Percentiles rank a stretch among this genome's conserved stretches.
Evolutionary conservation across 352 stramenopile species (phyloP).

Genomic region (Phytophthora europaea): DNA sequence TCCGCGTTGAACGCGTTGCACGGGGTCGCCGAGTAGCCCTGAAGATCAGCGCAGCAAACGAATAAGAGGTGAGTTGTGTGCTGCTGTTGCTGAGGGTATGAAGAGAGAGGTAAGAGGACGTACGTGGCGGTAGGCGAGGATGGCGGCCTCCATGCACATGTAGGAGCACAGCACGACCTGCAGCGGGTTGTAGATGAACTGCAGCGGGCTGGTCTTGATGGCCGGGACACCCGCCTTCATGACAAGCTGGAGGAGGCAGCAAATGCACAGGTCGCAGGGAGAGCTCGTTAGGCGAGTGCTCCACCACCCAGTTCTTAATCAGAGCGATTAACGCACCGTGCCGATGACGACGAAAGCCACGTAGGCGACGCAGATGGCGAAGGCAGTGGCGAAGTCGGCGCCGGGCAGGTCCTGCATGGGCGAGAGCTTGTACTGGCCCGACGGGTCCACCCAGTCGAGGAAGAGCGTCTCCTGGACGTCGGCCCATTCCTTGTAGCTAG

Average conservation of each 20-base stretch:
- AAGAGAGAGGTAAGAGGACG: conserved; percentile 9
- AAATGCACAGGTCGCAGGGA: neutral
- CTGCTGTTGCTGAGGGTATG: neutral
- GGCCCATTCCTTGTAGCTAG: conserved; percentile 71
- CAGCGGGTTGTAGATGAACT: conserved; percentile 98
- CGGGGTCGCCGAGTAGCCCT: conserved; percentile 91
- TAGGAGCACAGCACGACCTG: conserved; percentile 97
- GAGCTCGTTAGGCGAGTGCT: conserved; percentile 7
- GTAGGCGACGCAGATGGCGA: conserved; percentile 72
- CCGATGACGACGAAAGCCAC: conserved; percentile 75
- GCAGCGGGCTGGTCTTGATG: conserved; percentile 85
- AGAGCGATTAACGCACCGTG: conserved; percentile 42
- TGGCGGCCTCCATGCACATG: conserved; percentile 95
- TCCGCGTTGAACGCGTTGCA: conserved; percentile 93
- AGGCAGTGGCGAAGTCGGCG: conserved; percentile 65
- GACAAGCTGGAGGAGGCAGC: conserved; percentile 35
- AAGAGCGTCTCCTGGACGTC: conserved; percentile 55
- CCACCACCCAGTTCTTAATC: conserved; percentile 24
- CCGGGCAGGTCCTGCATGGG: conserved; percentile 52
- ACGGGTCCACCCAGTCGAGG: conserved; percentile 61
- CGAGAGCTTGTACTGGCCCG: conserved; percentile 57
- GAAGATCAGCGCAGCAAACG: conserved; percentile 16
- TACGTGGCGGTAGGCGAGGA: conserved; percentile 93
- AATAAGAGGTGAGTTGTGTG: conserved; percentile 9
- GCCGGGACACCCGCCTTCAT: conserved; percentile 82